A percentile compares a stretch with the other conserved stretches of the same genome.
These are phyloP conservation scores for Scheffersomyces stambukii DNA, from an alignment of 1,139 yeast genomes.

Conservation along the genomic window DNA sequence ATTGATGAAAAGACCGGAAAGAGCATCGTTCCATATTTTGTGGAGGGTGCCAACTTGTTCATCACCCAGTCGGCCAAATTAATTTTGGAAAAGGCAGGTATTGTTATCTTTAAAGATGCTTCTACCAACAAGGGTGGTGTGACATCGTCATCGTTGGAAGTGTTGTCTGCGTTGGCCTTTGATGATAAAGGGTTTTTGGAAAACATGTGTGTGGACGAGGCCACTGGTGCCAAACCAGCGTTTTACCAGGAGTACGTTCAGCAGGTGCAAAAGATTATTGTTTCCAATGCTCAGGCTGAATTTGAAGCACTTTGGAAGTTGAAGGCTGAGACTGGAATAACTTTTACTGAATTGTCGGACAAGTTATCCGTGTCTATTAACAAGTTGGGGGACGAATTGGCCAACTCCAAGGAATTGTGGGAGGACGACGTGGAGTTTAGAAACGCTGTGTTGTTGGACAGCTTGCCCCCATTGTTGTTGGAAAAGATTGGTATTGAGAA, in stretches of 20 bases:
- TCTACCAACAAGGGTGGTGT: constrained; percentile 99
- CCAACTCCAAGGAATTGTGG: constrained; percentile 83
- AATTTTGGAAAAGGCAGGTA: constrained; percentile 80
- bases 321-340: constrained; percentile 58
- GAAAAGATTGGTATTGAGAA: constrained; percentile 71
- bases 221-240: constrained; percentile 53
- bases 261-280: constrained; percentile 74
- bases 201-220: constrained; percentile 67
- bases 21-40: constrained; percentile 77
- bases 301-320: constrained; percentile 86
- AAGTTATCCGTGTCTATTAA: constrained; percentile 82
- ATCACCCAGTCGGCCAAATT: constrained; percentile 93
- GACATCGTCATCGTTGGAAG: constrained; percentile 93
- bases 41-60: constrained; percentile 96
- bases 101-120: constrained; percentile 88
- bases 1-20: constrained; percentile 76
- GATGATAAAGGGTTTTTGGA: constrained; percentile 76
- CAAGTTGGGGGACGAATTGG: constrained; percentile 83
- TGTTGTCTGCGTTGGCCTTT: constrained; percentile 87
- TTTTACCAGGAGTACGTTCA: constrained; percentile 80
- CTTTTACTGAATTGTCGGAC: constrained; percentile 81
- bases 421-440: constrained; percentile 72
- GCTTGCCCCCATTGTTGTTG: constrained; percentile 74
- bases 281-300: constrained; percentile 75
- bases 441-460: constrained; percentile 68